phyloP scores from a whole-genome alignment of 108 stramenopile species.

The Cyclostephanos tholiformis region DNA sequence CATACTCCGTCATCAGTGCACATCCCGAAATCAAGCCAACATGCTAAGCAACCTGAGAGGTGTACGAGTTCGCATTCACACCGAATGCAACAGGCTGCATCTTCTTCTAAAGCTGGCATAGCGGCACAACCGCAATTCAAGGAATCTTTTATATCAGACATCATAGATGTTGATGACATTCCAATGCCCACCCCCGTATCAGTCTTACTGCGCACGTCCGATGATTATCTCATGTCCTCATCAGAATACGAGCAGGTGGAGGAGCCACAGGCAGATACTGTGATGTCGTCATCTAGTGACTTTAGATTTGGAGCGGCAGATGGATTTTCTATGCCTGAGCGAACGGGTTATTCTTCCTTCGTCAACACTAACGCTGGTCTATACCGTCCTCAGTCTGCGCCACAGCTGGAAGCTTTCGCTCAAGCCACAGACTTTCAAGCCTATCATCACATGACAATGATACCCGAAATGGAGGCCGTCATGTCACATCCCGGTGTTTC shows the following conservation, averaged over 20 bases:
- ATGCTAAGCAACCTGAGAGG: not conserved
- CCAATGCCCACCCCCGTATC: constrained; percentile 56
- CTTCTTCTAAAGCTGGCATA: not conserved
- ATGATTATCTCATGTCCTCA: constrained; percentile 34
- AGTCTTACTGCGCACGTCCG: constrained; percentile 44
- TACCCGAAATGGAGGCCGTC: not conserved
- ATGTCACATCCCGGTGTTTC: not conserved
- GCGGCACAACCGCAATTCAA: constrained; percentile 11
- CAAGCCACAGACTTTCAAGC: not conserved
- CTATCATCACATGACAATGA: not conserved
- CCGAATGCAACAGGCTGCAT: not conserved
- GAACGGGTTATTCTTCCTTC: not conserved
- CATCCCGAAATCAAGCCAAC: not conserved
- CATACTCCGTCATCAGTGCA: not conserved
- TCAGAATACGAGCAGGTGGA: not conserved
- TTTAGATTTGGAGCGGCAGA: not conserved
- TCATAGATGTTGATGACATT: constrained; percentile 36
- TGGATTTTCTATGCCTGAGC: not conserved
- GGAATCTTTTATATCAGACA: not conserved
- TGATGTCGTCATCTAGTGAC: not conserved
- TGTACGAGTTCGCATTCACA: not conserved
- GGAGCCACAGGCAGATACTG: not conserved
- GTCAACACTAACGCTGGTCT: not conserved
- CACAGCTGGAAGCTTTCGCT: not conserved
- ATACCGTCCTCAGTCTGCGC: not conserved